A percentile compares a stretch with the other conserved stretches of the same genome.
These are phyloP conservation scores for Elongisporangium senticosum DNA, from an alignment of 352 stramenopile genomes.

Conservation along the genomic window DNA sequence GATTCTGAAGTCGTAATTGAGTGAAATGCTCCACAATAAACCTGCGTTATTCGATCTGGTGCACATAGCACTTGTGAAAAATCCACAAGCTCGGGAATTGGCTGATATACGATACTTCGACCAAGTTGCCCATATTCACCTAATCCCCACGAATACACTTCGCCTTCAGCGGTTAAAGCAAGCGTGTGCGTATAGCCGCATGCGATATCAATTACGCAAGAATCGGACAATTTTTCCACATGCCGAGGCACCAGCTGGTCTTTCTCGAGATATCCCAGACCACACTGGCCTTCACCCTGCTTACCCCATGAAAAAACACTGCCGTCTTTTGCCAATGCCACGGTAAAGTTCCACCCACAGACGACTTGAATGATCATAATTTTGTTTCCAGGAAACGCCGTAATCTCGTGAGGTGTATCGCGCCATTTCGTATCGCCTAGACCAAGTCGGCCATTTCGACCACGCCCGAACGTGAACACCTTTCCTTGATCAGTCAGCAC, in stretches of 20 bases:
- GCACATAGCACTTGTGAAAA: conserved; percentile 34
- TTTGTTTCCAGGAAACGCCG: conserved; percentile 27
- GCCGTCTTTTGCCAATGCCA: conserved; percentile 40
- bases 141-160: conserved; percentile 87
- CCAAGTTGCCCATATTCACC: conserved; percentile 89
- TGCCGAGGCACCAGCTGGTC: conserved; percentile 63
- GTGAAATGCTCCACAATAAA: conserved; percentile 82
- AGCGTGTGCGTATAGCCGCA: conserved; percentile 88
- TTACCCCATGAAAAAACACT: conserved; percentile 84
- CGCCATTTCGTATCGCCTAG: conserved; percentile 74
- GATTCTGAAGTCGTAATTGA: conserved; percentile 58
- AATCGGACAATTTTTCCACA: conserved; percentile 40
- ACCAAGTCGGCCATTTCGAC: conserved; percentile 65
- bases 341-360: conserved; percentile 83
- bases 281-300: conserved; percentile 83
- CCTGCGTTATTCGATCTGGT: conserved; percentile 36
- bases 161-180: conserved; percentile 61
- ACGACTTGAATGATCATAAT: conserved; percentile 37
- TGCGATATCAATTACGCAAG: conserved; percentile 52
- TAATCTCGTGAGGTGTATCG: conserved; percentile 57
- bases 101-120: conserved; percentile 82
- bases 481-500: conserved; percentile 53
- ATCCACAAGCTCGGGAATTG: conserved; percentile 59
- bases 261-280: conserved; percentile 73
- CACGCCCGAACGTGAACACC: conserved; percentile 72